Percentiles rank a stretch among this genome's conserved stretches.
phyloP scores from a whole-genome alignment of 2,329 filamentous ascomycete species.

The Thelonectria discophora region DNA sequence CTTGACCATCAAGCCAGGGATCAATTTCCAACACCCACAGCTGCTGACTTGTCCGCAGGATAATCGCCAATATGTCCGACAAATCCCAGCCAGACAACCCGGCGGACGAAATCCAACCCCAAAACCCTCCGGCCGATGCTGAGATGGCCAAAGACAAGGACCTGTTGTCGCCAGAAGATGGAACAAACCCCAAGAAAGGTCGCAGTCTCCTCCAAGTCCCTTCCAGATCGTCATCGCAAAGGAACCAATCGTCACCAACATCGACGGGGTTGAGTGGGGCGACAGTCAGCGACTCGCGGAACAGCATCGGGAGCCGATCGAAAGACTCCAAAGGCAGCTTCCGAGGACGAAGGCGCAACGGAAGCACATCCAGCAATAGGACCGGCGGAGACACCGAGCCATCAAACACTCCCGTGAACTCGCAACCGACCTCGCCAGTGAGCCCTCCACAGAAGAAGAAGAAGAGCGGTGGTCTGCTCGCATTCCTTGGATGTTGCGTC shows the following conservation, averaged over 20 bases:
- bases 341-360: slow-evolving; percentile 69
- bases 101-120: slow-evolving; percentile 46
- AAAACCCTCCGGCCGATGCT: slow-evolving; percentile 46
- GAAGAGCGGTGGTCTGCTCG: slow-evolving; percentile 62
- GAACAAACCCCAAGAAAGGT: slow-evolving; percentile 57
- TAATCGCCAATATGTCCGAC: slow-evolving; percentile 47
- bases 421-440: slow-evolving; percentile 62
- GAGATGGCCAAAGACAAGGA: slow-evolving; percentile 57
- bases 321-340: slow-evolving; percentile 73
- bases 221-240: slow-evolving; percentile 69
- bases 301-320: slow-evolving; percentile 70
- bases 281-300: slow-evolving; percentile 66
- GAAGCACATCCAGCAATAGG: slow-evolving; percentile 73
- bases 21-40: slow-evolving; percentile 13
- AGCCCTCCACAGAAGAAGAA: slow-evolving; percentile 62
- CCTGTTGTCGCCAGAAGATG: slow-evolving; percentile 53
- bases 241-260: slow-evolving; percentile 67
- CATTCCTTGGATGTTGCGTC: slow-evolving; percentile 73
- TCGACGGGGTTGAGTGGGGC: slow-evolving; percentile 68
- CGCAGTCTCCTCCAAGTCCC: slow-evolving; percentile 65
- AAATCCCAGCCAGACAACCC: slow-evolving; percentile 40
- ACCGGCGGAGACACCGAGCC: slow-evolving; percentile 64
- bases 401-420: slow-evolving; percentile 58
- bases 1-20: slow-evolving; percentile 18
- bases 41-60: slow-evolving; percentile 35